Evolutionary conservation across 2,329 filamentous ascomycete species (phyloP).

Genomic region (Immersiporthe knoxdaviesiana): DNA sequence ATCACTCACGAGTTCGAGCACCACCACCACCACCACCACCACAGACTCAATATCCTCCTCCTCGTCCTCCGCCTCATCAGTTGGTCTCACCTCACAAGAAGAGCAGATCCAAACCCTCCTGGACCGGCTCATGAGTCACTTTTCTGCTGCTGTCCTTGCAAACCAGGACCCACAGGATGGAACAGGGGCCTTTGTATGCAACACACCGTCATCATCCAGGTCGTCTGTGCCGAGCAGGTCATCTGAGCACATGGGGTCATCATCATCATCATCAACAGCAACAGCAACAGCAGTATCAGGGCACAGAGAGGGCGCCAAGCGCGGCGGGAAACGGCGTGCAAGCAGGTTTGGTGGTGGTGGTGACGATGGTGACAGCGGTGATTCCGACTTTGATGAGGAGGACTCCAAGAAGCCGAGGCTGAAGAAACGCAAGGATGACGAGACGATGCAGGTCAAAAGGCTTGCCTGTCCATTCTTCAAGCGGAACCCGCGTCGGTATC

Average conservation of each 20-base stretch:
- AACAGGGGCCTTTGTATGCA: neutral
- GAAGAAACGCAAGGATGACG: constrained; percentile 22
- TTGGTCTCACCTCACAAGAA: constrained; percentile 7
- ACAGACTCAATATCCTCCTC: neutral
- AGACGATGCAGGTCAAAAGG: constrained; percentile 19
- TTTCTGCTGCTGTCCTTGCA: constrained; percentile 19
- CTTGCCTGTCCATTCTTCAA: constrained; percentile 32
- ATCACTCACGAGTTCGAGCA: neutral
- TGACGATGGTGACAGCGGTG: constrained; percentile 10
- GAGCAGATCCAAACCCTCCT: constrained; percentile 22
- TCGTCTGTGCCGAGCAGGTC: neutral
- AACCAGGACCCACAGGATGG: neutral
- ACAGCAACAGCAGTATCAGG: neutral
- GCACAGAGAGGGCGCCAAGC: neutral
- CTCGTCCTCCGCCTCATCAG: neutral
- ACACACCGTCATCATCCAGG: neutral
- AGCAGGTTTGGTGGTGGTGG: constrained; percentile 5
- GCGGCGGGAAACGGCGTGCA: constrained; percentile 14
- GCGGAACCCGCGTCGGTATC: constrained; percentile 27
- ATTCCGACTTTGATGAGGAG: constrained; percentile 3
- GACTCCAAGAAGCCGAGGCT: neutral
- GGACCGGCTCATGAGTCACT: constrained; percentile 30
- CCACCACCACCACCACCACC: neutral
- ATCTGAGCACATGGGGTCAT: neutral
- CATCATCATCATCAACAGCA: too few species aligned